These are phyloP conservation scores for Aspergillus sclerotialis DNA, from an alignment of 2,329 filamentous ascomycete species.

Conservation along the genomic window DNA sequence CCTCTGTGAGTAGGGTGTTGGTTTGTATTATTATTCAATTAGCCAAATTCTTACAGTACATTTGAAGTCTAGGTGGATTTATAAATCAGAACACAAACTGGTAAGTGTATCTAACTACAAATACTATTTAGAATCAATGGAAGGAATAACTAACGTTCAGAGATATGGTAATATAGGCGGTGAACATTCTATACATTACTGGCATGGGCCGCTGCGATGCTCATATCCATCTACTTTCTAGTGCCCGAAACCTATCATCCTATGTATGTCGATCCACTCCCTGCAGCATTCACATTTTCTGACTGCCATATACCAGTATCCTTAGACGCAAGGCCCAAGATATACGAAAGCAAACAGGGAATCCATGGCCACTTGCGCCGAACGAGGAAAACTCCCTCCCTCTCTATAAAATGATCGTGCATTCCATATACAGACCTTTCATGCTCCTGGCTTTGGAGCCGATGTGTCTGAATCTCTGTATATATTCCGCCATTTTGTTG, in stretches of 20 bases:
- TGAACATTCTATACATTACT: slow-evolving; percentile 81
- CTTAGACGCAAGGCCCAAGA: slow-evolving; percentile 64
- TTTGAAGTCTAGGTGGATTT: slow-evolving; percentile 73
- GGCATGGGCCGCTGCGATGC: slow-evolving; percentile 67
- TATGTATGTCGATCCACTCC: slow-evolving; percentile 26
- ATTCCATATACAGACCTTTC: slow-evolving; percentile 60
- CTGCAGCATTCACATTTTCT: not conserved
- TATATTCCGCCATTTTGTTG: slow-evolving; percentile 77
- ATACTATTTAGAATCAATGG: too few relatives aligned
- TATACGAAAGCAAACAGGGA: slow-evolving; percentile 68
- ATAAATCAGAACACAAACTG: slow-evolving; percentile 70
- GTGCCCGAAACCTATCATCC: slow-evolving; percentile 83
- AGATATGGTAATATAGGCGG: slow-evolving; percentile 39
- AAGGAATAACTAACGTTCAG: not conserved
- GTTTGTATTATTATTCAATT: slow-evolving; percentile 1
- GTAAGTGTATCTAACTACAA: too few relatives aligned
- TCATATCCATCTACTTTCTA: slow-evolving; percentile 58
- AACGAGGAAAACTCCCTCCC: slow-evolving; percentile 68
- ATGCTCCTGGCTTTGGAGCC: slow-evolving; percentile 74
- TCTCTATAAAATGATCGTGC: slow-evolving; percentile 53
- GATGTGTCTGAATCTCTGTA: slow-evolving; percentile 76
- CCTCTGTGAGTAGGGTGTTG: slow-evolving; percentile 38
- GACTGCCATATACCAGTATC: slow-evolving; percentile 34
- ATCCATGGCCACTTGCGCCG: slow-evolving; percentile 67
- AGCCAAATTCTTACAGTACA: slow-evolving; percentile 38